Evolutionary conservation across 2,329 filamentous ascomycete species (phyloP).

Genomic region (Aspergillus nomiae): DNA sequence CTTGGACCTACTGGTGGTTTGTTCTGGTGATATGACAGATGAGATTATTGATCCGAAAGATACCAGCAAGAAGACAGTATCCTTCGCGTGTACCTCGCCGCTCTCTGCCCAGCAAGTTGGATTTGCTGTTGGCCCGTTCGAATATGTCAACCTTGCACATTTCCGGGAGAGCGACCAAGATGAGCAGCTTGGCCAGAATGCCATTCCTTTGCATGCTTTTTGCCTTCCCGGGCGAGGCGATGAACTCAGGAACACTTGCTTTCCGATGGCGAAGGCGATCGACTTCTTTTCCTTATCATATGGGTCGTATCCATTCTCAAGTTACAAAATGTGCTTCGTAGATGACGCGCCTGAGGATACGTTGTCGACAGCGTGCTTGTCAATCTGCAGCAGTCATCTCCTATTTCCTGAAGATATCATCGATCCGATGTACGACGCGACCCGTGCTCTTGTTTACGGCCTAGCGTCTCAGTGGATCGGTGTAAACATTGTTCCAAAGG

Average conservation of each 20-base stretch:
- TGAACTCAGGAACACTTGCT: slow-evolving; percentile 84
- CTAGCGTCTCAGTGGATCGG: slow-evolving; percentile 93
- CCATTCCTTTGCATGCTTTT: slow-evolving; percentile 86
- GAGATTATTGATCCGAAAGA: slow-evolving; percentile 78
- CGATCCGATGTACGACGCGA: slow-evolving; percentile 80
- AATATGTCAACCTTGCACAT: slow-evolving; percentile 85
- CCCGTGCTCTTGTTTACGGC: slow-evolving; percentile 77
- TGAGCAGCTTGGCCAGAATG: slow-evolving; percentile 83
- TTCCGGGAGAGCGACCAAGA: slow-evolving; percentile 90
- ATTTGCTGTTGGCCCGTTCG: slow-evolving; percentile 92
- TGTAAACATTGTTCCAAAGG: slow-evolving; percentile 84
- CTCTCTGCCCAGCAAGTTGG: slow-evolving; percentile 87
- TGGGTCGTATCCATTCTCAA: slow-evolving; percentile 86
- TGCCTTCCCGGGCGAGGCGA: slow-evolving; percentile 81
- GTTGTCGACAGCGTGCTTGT: slow-evolving; percentile 76
- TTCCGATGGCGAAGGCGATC: slow-evolving; percentile 80
- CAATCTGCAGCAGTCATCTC: slow-evolving; percentile 82
- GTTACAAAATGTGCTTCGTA: slow-evolving; percentile 91
- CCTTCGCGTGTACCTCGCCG: slow-evolving; percentile 74
- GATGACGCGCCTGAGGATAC: slow-evolving; percentile 82
- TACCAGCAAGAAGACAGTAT: slow-evolving; percentile 81
- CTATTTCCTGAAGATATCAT: slow-evolving; percentile 83
- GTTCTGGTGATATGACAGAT: slow-evolving; percentile 84
- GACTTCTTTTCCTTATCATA: slow-evolving; percentile 89
- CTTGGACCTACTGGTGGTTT: slow-evolving; percentile 85